phyloP scores from a whole-genome alignment of 768 basidiomycete genomes.

The Pleurotus citrinopileatus region DNA sequence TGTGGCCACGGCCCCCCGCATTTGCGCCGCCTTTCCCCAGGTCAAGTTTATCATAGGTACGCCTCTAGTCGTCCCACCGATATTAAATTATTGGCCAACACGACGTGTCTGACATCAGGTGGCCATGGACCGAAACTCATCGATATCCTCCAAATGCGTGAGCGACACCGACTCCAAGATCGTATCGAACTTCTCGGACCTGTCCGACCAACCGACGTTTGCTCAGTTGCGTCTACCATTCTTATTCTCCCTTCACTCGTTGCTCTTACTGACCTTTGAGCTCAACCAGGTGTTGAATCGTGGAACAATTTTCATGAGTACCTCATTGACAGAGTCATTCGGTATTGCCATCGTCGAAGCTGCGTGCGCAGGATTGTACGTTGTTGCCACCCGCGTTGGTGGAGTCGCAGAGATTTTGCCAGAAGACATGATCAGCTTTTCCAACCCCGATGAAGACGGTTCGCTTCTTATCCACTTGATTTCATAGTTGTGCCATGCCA shows the following conservation, averaged over 20 bases:
- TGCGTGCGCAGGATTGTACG: slow-evolving; percentile 90
- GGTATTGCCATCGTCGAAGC: slow-evolving; percentile 98
- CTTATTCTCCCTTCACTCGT: too few species aligned
- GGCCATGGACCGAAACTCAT: slow-evolving; percentile 96
- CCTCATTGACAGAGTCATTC: slow-evolving; percentile 93
- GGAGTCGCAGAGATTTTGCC: slow-evolving; percentile 96
- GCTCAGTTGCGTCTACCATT: slow-evolving; percentile 63
- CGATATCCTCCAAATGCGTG: slow-evolving; percentile 93
- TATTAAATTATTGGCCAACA: too few species aligned
- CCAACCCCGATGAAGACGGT: slow-evolving; percentile 94
- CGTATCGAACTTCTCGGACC: slow-evolving; percentile 87
- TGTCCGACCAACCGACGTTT: slow-evolving; percentile 80
- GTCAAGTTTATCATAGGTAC: slow-evolving; percentile 89
- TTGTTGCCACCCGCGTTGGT: slow-evolving; percentile 91
- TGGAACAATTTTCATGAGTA: slow-evolving; percentile 92
- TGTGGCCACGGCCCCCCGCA: slow-evolving; percentile 86
- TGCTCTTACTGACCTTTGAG: too few species aligned
- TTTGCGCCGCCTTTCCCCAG: slow-evolving; percentile 82
- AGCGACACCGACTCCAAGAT: slow-evolving; percentile 86
- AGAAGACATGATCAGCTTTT: slow-evolving; percentile 92
- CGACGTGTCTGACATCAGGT: too few species aligned
- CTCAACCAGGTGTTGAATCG: slow-evolving; percentile 88
- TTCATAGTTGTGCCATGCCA: not conserved
- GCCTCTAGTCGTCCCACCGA: not conserved
- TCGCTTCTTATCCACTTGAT: slow-evolving; percentile 17